Evolutionary conservation across 306 rosid species (phyloP).

Genomic region (Albizia julibrissin): DNA sequence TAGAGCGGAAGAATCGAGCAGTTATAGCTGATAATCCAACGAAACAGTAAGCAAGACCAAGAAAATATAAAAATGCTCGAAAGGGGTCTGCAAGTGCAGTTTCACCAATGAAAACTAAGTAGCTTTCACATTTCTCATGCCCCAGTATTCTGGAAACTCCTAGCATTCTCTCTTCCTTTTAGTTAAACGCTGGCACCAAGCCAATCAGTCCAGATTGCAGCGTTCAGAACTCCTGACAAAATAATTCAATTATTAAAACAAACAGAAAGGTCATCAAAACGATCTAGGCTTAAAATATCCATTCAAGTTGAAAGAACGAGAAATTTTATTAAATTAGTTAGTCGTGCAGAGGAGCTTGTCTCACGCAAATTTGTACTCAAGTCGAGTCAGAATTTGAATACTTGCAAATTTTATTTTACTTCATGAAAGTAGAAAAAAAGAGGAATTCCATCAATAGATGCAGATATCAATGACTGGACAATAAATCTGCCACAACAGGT

Average conservation of each 20-base stretch:
- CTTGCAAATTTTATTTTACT: neutral
- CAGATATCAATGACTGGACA: neutral
- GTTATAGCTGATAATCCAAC: slow-evolving; percentile 91
- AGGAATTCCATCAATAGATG: neutral
- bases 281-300: slow-evolving; percentile 8
- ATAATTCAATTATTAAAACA: slow-evolving; percentile 4
- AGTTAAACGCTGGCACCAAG: slow-evolving; percentile 34
- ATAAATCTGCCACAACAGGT: neutral
- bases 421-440: neutral
- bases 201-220: slow-evolving; percentile 40
- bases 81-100: slow-evolving; percentile 53
- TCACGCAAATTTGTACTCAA: neutral
- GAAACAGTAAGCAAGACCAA: slow-evolving; percentile 85
- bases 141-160: slow-evolving; percentile 39
- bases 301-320: slow-evolving; percentile 1
- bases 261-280: slow-evolving; percentile 7
- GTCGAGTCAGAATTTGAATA: neutral
- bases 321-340: neutral
- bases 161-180: slow-evolving; percentile 42
- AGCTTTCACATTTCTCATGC: slow-evolving; percentile 56
- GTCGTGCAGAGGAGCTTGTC: neutral
- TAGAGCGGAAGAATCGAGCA: slow-evolving; percentile 73
- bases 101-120: slow-evolving; percentile 69
- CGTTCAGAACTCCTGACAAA: slow-evolving; percentile 41
- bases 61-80: slow-evolving; percentile 60